Conservation (phyloP, 805 yeast genomes). For the Yarrowia keelungensis region DNA sequence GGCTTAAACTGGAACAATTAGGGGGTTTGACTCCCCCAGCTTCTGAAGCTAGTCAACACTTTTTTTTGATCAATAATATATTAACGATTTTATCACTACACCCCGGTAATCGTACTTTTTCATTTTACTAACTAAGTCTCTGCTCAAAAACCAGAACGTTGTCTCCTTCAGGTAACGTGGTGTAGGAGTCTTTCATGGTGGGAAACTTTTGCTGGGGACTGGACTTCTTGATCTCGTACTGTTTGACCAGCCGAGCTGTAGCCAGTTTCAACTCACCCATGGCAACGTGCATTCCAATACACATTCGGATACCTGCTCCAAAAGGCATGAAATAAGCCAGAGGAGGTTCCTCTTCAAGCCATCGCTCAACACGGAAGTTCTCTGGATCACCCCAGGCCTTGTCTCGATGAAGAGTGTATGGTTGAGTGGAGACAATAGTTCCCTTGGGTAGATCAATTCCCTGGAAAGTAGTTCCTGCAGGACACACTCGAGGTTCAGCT, state of each 20-base stretch:
- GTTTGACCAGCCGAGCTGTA: conserved; percentile 55
- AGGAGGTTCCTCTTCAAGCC: conserved; percentile 56
- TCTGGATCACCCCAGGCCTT: conserved; percentile 22
- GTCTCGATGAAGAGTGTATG: conserved; percentile 20
- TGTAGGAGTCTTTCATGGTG: conserved; percentile 26
- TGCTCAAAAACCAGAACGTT: conserved; percentile 3
- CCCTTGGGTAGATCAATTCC: neutral
- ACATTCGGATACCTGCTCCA: conserved; percentile 77
- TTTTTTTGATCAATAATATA: neutral
- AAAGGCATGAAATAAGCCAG: conserved; percentile 65
- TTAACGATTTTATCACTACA: no score
- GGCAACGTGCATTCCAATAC: conserved; percentile 74
- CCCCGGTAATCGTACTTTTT: no score
- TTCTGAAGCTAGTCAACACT: conserved; percentile 36
- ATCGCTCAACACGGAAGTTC: conserved; percentile 44
- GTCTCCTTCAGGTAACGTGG: conserved; percentile 9
- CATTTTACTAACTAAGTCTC: neutral
- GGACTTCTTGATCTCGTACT: conserved; percentile 11
- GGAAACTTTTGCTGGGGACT: conserved; percentile 3
- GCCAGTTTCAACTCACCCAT: conserved; percentile 68
- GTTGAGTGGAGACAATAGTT: conserved; percentile 12
- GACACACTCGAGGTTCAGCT: conserved; percentile 23
- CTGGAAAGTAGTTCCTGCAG: conserved; percentile 7
- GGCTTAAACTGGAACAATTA: conserved; percentile 15
- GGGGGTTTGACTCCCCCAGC: conserved; percentile 31